Base-by-base conservation (phyloP, 1,139 yeast genomes). In the Meyerozyma guilliermondii region DNA sequence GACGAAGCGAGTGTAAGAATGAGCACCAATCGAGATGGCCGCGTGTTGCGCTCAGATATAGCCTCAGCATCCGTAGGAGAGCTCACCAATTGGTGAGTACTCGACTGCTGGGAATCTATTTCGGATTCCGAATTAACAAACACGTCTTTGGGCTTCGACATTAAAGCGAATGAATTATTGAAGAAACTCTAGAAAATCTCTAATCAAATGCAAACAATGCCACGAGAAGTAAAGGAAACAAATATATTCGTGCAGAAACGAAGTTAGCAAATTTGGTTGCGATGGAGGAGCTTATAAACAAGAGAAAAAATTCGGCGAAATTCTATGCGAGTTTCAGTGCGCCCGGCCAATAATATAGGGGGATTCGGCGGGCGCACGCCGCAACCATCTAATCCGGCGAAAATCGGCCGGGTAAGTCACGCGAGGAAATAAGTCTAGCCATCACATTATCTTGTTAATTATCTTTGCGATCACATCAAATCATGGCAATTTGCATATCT, bases 1-100 rank as follows among this genome's bases (percentile, higher is more conserved):
- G 96, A 88, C 0, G 96, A 83, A 13, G 87, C 81, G 43, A 84
- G 69, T 0, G 96, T 87, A 44, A 91, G 65, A 30, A 80, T 65
- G 24, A 89, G 67, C 43, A 89, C 86, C 57, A 87, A 65, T 9
- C 71, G 66, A 13, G 91, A 75, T 9, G 88, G 85, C 45, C 65
- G 73, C 16, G 74, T 71, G 31, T 55, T 50, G 38, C 48, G 44
- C 11, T 56, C 58, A 3, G 51, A 44, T 8, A 38, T 30, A 4
- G 4, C 14, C 14, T 33, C 36, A 10, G 23, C 14, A 9, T n/a
- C 20, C 5, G 23, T 9, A 1, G 36, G 13, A 10, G 16, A 10
- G 10, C 14, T 26, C 23, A 33, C 36, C 23, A 33, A 20, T 7
- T 20, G 23, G 14, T 33, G 23, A 26, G 36, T 17, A 10, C 36